Evolutionary conservation across 2,329 filamentous ascomycete genomes (phyloP).

Genomic region (Aspergillus sp.): DNA sequence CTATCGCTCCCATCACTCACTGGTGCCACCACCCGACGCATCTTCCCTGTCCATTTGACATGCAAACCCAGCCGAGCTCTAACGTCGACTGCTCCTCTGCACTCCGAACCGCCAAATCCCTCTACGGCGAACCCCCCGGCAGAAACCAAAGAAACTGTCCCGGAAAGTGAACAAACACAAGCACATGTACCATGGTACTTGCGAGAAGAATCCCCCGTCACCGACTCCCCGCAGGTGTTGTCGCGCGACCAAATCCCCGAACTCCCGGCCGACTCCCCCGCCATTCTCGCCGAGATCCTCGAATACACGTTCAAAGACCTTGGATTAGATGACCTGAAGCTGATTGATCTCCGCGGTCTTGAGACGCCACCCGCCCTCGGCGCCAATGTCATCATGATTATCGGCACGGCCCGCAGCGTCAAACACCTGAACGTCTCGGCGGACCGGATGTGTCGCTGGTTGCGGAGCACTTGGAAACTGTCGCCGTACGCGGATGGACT

Average conservation of each 20-base stretch:
- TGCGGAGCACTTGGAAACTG: constrained; percentile 70
- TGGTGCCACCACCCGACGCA: constrained; percentile 21
- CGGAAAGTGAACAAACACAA: constrained; percentile 6
- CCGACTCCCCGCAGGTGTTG: constrained; percentile 43
- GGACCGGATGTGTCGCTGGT: constrained; percentile 83
- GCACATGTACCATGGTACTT: constrained; percentile 72
- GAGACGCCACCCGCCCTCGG: constrained; percentile 86
- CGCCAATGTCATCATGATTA: constrained; percentile 84
- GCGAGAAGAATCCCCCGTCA: constrained; percentile 58
- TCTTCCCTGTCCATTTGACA: constrained; percentile 12
- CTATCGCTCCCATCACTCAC: constrained; percentile 28
- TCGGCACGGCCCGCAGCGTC: constrained; percentile 87
- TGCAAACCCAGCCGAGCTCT: constrained; percentile 12
- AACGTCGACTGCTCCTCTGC: constrained; percentile 23
- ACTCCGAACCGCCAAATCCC: constrained; percentile 21
- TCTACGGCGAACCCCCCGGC: constrained; percentile 2
- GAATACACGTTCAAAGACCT: constrained; percentile 79
- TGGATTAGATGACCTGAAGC: constrained; percentile 74
- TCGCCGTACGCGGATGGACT: constrained; percentile 80
- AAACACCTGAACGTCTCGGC: constrained; percentile 90
- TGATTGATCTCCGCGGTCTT: constrained; percentile 79
- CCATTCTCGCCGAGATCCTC: constrained; percentile 68
- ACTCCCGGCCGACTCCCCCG: constrained; percentile 67
- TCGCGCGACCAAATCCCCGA: constrained; percentile 59
- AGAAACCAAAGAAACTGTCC: constrained; percentile 6